Base-by-base conservation (phyloP, 352 stramenopile species). In the Phytophthora crassamura region DNA sequence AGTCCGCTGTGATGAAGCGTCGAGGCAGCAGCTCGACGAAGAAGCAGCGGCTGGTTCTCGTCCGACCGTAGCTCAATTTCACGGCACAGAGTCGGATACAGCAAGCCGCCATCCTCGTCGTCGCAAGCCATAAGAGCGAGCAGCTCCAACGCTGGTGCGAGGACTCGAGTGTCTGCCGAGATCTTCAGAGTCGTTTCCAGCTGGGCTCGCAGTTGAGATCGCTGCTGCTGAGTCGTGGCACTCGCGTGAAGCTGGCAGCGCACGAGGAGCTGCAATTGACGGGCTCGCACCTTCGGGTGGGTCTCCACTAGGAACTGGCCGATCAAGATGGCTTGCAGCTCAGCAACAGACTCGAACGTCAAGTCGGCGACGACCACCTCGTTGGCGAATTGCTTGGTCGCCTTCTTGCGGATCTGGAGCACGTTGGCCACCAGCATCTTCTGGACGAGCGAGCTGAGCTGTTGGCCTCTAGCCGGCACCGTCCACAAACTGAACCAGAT, bases 361-460 rank as follows among this genome's bases (percentile, higher is more conserved):
- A 74, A 52, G 15, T 51, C 11, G 2, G 58, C 40, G 8, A 71
- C 22, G 11, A 49, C 35, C 28, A 78, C 20, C 18, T 60, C 53
- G 48, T 80, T 78, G n/a, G 50, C 59, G n/a, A 89, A 60, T 38
- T 88, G 64, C 47, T 90, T 89, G 40, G 70, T 77, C 20, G 80
- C 61, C 20, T 76, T 78, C 62, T 90, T 92, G 46, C 84, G 82
- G 14, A 88, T 76, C 65, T 90, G 78, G 5, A 92, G 67, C 42
- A 89, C 68, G 12, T 60, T 61, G 4, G 69, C 77, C 20, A 75
- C 59, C 7, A 91, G 46, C 57, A 90, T 69, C 16, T 64, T 57
- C 40, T 64, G 58, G 8, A 83, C 33, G 4, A 85, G 46, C 8
- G 47, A 38, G 10, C 63, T 46, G 1, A 67, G 34, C 11, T 39